Base-by-base conservation (phyloP, 1,139 yeast species). In the Geotrichum citri-aurantii region DNA sequence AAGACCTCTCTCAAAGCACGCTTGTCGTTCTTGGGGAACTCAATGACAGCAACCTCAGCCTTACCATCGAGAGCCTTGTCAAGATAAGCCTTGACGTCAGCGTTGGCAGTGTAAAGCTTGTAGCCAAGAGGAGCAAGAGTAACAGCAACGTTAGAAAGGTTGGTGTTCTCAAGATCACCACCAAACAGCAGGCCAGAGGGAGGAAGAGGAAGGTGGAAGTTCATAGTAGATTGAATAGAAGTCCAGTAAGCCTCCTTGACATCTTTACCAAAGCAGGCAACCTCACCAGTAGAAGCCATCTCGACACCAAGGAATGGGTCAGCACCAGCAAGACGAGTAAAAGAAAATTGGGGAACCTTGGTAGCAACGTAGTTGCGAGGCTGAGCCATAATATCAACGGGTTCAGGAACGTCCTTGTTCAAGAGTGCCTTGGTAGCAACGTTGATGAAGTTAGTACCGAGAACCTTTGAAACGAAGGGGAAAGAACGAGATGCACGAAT, bases 221-320 rank as follows among this genome's bases (percentile, higher is more conserved):
- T 92, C 97, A 92, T 92, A 54, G 97, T 91, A 54, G 97, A 84
- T 79, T 93, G 98, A 67, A 93, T 84, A 14, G 98, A 87, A 46
- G 97, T 87, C 98, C 98, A 93, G 80, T 93, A 93, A 47, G 98
- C 97, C 75, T 93, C 99, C 63, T 82, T 71, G 64, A 86, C 76
- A 73, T 90, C 86, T 65, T 79, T 79, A 69, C 99, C 99, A 72
- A 93, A 93, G 73, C 97, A 88, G 29, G 99, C 99, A 71, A 93
- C 87, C 78, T 93, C 99, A 73, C 99, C 99, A 55, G 99, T 93
- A 14, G 98, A 92, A 6, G 98, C 88, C 99, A 93, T 93, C 78
- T 93, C 99, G 65, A 93, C 99, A 62, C 99, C 99, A 71, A 93
- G 81, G 81, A 88, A 91, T 65, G 99, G 99, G 74, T 93, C 99